phyloP scores from a whole-genome alignment of 2,329 filamentous ascomycete species.

The Pseudocercospora macadamiae region DNA sequence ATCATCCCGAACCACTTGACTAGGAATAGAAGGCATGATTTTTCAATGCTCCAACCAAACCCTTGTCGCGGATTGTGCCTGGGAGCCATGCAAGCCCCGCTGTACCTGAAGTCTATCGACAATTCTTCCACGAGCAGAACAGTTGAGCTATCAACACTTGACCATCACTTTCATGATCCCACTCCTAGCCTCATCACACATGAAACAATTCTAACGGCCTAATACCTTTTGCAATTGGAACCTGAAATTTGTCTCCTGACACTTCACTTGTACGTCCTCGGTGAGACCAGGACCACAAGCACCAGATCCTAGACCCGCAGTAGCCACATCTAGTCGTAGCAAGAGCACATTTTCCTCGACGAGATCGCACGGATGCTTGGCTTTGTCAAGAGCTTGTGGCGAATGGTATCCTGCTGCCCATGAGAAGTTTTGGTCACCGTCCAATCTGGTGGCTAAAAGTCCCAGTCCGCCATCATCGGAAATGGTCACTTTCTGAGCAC shows the following conservation, averaged over 20 bases:
- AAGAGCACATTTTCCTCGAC: slow-evolving; percentile 15
- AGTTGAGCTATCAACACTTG: too few species aligned
- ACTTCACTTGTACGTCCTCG: slow-evolving; percentile 11
- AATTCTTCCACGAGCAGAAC: neutral
- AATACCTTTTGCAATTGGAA: slow-evolving; percentile 9
- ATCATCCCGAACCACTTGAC: neutral
- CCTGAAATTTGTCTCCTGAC: neutral
- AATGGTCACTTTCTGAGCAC: slow-evolving; percentile 57
- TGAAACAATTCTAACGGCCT: slow-evolving; percentile 8
- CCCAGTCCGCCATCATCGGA: slow-evolving; percentile 34
- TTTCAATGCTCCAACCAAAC: too few species aligned
- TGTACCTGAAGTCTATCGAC: neutral
- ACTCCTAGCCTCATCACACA: too few species aligned
- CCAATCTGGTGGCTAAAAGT: slow-evolving; percentile 35
- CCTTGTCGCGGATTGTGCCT: too few species aligned
- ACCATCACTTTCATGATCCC: too few species aligned
- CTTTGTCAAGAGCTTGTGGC: slow-evolving; percentile 17
- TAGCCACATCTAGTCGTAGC: slow-evolving; percentile 13
- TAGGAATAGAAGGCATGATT: neutral
- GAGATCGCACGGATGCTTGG: slow-evolving; percentile 23
- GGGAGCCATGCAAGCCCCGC: neutral
- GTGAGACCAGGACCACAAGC: slow-evolving; percentile 16
- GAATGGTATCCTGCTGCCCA: slow-evolving; percentile 22
- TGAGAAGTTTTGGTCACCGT: slow-evolving; percentile 15
- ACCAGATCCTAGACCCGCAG: slow-evolving; percentile 12